Conservation (phyloP, 148 eudicot species). For the Camellia lanceoleosa region DNA sequence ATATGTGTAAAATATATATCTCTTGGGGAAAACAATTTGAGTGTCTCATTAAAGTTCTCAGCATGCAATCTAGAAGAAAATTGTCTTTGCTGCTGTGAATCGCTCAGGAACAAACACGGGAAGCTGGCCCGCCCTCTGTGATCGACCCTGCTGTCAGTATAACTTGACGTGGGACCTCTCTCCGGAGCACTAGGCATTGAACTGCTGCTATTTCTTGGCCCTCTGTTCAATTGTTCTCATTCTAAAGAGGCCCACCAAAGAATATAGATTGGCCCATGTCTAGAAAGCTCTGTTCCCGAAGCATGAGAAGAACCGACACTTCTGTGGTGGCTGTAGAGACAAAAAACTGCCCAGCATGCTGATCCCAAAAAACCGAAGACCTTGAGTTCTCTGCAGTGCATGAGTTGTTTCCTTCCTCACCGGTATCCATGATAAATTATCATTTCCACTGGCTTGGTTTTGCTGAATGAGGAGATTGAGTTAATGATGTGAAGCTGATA, state of each 20-base stretch:
- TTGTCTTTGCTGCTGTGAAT: conserved; percentile 55
- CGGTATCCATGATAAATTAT: conserved; percentile 16
- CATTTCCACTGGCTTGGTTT: conserved; percentile 31
- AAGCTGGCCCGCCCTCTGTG: conserved; percentile 82
- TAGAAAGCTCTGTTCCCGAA: conserved; percentile 51
- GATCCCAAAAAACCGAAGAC: conserved; percentile 75
- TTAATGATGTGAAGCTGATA: conserved; percentile 58
- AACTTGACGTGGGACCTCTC: conserved; percentile 34
- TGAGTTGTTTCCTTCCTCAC: conserved; percentile 26
- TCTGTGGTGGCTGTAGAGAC: conserved; percentile 53
- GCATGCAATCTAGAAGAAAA: conserved; percentile 42
- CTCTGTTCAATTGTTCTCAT: conserved; percentile 42
- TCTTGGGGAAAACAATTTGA: neutral
- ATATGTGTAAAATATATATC: too few relatives aligned
- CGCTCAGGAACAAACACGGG: conserved; percentile 90
- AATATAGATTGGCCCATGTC: conserved; percentile 79
- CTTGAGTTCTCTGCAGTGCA: conserved; percentile 28
- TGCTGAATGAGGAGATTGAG: conserved; percentile 67
- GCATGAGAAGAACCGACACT: conserved; percentile 37
- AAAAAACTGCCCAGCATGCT: conserved; percentile 77
- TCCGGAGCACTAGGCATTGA: conserved; percentile 19
- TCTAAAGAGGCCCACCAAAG: conserved; percentile 74
- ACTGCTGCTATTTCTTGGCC: conserved; percentile 28
- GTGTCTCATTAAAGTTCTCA: conserved; percentile 22
- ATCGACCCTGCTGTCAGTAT: conserved; percentile 65